Evolutionary conservation across 1,284 basidiomycete species (phyloP).

Genomic region (Austropuccinia psidii): DNA sequence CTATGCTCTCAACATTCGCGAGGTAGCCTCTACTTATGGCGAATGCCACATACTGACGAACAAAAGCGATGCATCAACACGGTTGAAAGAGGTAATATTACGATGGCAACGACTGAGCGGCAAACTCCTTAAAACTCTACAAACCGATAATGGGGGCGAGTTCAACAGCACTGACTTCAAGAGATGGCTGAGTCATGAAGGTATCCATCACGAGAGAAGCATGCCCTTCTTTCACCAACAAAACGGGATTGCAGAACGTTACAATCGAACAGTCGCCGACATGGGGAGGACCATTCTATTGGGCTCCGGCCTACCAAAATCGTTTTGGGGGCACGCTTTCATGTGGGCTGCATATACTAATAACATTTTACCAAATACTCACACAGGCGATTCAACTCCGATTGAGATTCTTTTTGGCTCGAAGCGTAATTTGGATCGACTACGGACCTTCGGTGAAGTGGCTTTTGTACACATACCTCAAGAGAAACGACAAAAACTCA

Average conservation of each 20-base stretch:
- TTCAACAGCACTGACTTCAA: neutral
- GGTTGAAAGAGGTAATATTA: neutral
- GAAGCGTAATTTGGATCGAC: neutral
- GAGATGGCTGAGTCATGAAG: neutral
- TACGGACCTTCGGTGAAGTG: slow-evolving; percentile 15
- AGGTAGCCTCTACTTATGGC: slow-evolving; percentile 9
- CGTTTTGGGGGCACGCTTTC: slow-evolving; percentile 19
- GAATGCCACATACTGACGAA: neutral
- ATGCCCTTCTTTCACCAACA: slow-evolving; percentile 20
- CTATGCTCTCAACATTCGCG: neutral
- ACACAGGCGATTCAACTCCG: neutral
- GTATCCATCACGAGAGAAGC: slow-evolving; percentile 7
- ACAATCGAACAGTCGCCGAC: slow-evolving; percentile 6
- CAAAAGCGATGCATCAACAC: neutral
- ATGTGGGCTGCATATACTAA: neutral
- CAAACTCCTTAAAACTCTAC: neutral
- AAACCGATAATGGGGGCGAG: slow-evolving; percentile 11
- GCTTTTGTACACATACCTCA: slow-evolving; percentile 17
- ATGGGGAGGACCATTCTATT: neutral
- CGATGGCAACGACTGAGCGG: neutral
- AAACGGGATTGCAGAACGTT: slow-evolving; percentile 18
- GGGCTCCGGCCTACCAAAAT: neutral
- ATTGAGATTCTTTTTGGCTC: neutral
- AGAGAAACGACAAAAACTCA: no score
- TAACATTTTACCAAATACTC: slow-evolving; percentile 16